A percentile compares a stretch with the other conserved stretches of the same genome.
Evolutionary conservation across 2,329 filamentous ascomycete species (phyloP).

Genomic region (Beauveria medogensis): DNA sequence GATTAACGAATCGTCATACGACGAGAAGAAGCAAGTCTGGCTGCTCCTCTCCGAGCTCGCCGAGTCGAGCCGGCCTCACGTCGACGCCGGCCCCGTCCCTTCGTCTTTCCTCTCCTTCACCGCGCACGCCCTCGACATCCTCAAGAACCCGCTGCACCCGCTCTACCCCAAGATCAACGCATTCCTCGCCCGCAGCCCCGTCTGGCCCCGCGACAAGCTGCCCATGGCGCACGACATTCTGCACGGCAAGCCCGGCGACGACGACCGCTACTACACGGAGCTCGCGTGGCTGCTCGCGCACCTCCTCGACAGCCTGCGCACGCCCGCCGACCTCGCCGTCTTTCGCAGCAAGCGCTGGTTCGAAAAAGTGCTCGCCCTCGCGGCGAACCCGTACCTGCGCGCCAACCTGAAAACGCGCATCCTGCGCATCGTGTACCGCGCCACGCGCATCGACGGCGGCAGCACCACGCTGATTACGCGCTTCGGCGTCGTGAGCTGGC

Average conservation of each 20-base stretch:
- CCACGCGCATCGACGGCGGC: conserved; percentile 59
- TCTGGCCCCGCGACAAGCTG: conserved; percentile 67
- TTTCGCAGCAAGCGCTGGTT: conserved; percentile 59
- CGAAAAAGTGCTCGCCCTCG: conserved; percentile 65
- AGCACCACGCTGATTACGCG: conserved; percentile 76
- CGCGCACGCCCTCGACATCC: conserved; percentile 57
- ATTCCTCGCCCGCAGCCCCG: conserved; percentile 70
- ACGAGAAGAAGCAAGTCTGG: conserved; percentile 71
- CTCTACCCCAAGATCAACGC: conserved; percentile 81
- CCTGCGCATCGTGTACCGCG: conserved; percentile 55
- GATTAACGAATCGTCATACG: conserved; percentile 60
- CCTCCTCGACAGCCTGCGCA: conserved; percentile 59
- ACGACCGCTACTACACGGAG: conserved; percentile 66
- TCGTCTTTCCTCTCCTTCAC: conserved; percentile 72
- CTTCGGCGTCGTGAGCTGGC: conserved; percentile 67
- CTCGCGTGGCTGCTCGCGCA: conserved; percentile 67
- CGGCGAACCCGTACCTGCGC: conserved; percentile 57
- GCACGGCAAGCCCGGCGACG: conserved; percentile 58
- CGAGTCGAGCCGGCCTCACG: conserved; percentile 57
- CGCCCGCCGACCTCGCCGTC: conserved; percentile 48
- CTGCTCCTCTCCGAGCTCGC: conserved; percentile 71
- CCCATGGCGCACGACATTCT: conserved; percentile 59
- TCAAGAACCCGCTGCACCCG: conserved; percentile 69
- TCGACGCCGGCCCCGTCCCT: conserved; percentile 54
- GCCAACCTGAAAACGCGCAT: conserved; percentile 51